These are phyloP conservation scores for Buddleja alternifolia DNA, from an alignment of 257 asterid genomes.

Conservation along the genomic window DNA sequence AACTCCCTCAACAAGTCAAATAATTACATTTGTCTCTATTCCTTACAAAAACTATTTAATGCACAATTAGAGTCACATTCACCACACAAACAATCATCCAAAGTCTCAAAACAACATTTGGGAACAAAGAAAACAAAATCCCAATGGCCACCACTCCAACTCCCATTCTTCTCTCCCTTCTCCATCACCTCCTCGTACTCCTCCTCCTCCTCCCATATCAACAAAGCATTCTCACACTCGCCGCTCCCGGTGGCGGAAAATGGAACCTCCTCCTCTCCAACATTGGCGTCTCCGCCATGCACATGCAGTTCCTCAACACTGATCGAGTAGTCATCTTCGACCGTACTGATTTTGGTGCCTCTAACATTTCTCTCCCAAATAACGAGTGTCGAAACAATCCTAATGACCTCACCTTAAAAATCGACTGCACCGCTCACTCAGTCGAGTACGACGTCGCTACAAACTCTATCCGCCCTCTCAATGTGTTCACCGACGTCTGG, in stretches of 20 bases:
- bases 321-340: conserved; percentile 57
- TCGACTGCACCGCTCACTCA: conserved; percentile 64
- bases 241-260: conserved; percentile 42
- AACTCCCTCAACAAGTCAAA: too few relatives aligned
- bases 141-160: background rate
- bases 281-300: conserved; percentile 59
- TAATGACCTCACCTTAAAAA: conserved; percentile 7
- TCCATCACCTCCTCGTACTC: background rate
- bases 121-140: too few relatives aligned
- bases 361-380: conserved; percentile 46
- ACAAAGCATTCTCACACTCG: conserved; percentile 18
- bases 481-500: conserved; percentile 49
- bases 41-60: too few relatives aligned
- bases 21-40: too few relatives aligned
- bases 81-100: too few relatives aligned
- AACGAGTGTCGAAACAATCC: conserved; percentile 46
- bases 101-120: too few relatives aligned
- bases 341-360: conserved; percentile 51
- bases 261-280: conserved; percentile 44
- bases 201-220: background rate
- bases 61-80: too few relatives aligned
- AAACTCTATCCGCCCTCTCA: conserved; percentile 50
- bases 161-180: background rate
- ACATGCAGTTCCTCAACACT: conserved; percentile 60
- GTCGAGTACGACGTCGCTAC: conserved; percentile 48